Base-by-base conservation (phyloP, 139 green algal genomes). In the Chlamydomonas incerta region DNA sequence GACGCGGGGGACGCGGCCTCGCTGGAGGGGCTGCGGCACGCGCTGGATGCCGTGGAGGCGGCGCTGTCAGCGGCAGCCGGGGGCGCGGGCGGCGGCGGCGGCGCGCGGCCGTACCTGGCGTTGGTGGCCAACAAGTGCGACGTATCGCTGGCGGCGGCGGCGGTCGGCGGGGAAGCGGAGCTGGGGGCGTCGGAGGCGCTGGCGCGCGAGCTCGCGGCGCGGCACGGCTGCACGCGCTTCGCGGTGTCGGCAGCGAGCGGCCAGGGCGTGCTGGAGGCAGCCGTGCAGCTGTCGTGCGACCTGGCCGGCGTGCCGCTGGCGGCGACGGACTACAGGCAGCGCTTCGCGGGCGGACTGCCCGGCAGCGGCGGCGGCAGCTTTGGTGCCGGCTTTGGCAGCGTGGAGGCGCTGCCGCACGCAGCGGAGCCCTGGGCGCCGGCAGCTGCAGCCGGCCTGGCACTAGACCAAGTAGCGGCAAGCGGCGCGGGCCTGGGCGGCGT, bases 261-360 rank as follows among this genome's bases (percentile, higher is more conserved):
- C 34, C 46, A 77, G 34, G 80, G 80, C 80, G 35, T 79, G 34
- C 50, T 15, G 5, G 26, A 26, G 23, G 52, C 68, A 0, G 41
- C 66, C 26, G 20, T 71, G 33, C 80, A 86, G 80, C 24, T 86
- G 4, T 69, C 80, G 1, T 70, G 52, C 28, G 80, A 86, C 80
- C 67, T 86, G 33, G 68, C 80, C 0, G 80, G 80, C 52, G 80
- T 86, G 67, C 80, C 80, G 34, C 24, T 86, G 65, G 21, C 47
- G 9, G 63, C 65, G 0, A 83, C 76, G 9, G 62, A 74, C 29
- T 24, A 72, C 4, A 15, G 17, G 18, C 17, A 34, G 14, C 33
- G 20, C 14, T 34, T 66, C 2, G 60, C 23, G 23, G 24, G 18
- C 60, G 3, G 21, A 18, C 57, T 65, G 11, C 3, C 31, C 33